Conservation (phyloP, 805 yeast genomes). For the Candida nanaspora region DNA sequence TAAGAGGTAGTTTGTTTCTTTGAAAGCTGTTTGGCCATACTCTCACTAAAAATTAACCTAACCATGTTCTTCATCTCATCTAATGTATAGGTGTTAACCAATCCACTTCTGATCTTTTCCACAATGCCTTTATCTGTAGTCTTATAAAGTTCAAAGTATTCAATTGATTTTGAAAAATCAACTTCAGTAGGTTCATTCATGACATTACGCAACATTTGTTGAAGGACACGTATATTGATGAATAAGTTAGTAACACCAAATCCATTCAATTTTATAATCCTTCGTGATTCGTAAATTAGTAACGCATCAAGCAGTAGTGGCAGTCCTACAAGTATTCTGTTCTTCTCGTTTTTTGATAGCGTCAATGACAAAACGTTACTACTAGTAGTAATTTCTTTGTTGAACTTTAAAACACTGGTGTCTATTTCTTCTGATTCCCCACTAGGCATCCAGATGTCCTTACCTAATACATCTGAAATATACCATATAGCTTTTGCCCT, state of each 20-base stretch:
- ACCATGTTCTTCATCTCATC: conserved; percentile 45
- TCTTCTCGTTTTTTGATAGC: conserved; percentile 21
- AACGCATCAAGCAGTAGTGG: conserved; percentile 43
- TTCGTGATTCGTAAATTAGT: conserved; percentile 44
- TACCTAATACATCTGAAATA: conserved; percentile 40
- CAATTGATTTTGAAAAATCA: conserved; percentile 44
- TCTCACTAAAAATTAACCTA: conserved; percentile 42
- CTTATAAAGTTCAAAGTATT: conserved; percentile 51
- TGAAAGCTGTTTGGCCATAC: conserved; percentile 13
- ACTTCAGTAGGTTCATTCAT: conserved; percentile 44
- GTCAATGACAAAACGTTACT: conserved; percentile 30
- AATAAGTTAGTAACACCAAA: conserved; percentile 54
- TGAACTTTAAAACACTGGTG: conserved; percentile 42
- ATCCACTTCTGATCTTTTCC: conserved; percentile 23
- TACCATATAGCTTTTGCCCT: conserved; percentile 46
- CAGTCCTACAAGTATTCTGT: conserved; percentile 37
- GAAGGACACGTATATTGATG: conserved; percentile 56
- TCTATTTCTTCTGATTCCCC: conserved; percentile 57
- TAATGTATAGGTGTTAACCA: conserved; percentile 20
- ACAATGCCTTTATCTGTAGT: conserved; percentile 39
- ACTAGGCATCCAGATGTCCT: conserved; percentile 42
- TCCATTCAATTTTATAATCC: conserved; percentile 42
- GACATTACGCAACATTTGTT: conserved; percentile 60
- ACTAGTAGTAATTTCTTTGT: conserved; percentile 37
- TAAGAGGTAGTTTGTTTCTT: conserved; percentile 15